phyloP scores from a whole-genome alignment of 2,329 filamentous ascomycete species.

The Acephala macrosclerotiorum region DNA sequence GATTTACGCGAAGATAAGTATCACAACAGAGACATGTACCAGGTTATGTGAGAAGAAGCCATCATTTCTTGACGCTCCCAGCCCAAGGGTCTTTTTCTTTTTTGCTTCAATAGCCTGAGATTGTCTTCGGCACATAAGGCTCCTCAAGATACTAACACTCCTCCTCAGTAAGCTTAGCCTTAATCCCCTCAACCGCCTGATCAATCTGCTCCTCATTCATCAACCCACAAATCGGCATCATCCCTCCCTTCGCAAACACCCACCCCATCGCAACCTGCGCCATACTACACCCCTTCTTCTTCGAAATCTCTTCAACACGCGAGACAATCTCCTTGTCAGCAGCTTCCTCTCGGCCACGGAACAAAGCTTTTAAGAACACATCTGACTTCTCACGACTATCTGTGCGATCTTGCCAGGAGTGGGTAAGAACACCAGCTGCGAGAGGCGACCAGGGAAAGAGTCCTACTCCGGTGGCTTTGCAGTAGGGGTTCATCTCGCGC shows the following conservation, averaged over 20 bases:
- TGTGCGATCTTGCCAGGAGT: slow-evolving; percentile 28
- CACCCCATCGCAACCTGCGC: slow-evolving; percentile 65
- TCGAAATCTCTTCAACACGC: slow-evolving; percentile 49
- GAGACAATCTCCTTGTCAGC: slow-evolving; percentile 37
- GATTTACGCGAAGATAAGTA: no score
- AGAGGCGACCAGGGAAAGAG: slow-evolving; percentile 48
- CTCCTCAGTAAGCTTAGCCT: slow-evolving; percentile 29
- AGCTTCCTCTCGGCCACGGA: slow-evolving; percentile 33
- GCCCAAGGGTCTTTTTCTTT: no score
- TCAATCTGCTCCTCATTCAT: slow-evolving; percentile 58
- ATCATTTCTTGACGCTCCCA: no score
- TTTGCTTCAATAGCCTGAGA: background rate
- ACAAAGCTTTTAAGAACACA: slow-evolving; percentile 22
- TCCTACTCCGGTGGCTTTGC: slow-evolving; percentile 43
- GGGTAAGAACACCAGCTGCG: slow-evolving; percentile 43
- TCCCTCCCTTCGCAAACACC: slow-evolving; percentile 52
- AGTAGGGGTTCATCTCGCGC: slow-evolving; percentile 46
- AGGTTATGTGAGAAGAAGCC: no score
- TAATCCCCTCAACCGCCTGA: slow-evolving; percentile 54
- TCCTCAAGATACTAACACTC: slow-evolving; percentile 55
- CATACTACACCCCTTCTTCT: slow-evolving; percentile 64
- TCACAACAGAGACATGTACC: no score
- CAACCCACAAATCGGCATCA: slow-evolving; percentile 61
- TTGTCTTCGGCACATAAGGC: slow-evolving; percentile 55
- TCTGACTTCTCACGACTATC: slow-evolving; percentile 30